Conservation (phyloP, 2,329 filamentous ascomycete genomes). For the Trichoderma atrobrunneum region DNA sequence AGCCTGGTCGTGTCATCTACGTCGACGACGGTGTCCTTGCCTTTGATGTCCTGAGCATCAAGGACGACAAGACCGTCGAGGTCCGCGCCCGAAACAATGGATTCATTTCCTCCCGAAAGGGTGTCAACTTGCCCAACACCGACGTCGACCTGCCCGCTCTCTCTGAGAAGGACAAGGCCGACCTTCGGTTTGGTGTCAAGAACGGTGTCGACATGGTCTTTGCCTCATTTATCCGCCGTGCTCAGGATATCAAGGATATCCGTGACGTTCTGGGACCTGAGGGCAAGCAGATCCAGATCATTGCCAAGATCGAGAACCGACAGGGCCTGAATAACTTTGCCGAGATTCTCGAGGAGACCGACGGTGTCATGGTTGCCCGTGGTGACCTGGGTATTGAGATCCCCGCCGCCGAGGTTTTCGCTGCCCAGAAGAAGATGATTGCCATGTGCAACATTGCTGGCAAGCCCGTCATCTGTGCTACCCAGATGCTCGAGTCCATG, state of each 20-base stretch:
- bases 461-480: constrained; percentile 98
- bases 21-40: constrained; percentile 98
- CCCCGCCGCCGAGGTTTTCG: constrained; percentile 95
- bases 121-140: constrained; percentile 97
- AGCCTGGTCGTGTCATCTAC: constrained; percentile 88
- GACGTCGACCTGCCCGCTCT: constrained; percentile 97
- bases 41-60: constrained; percentile 85
- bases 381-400: constrained; percentile 97
- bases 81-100: constrained; percentile 93
- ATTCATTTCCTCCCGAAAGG: constrained; percentile 98
- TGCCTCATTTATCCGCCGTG: constrained; percentile 94
- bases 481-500: constrained; percentile 99
- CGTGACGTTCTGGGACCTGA: constrained; percentile 86
- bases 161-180: constrained; percentile 95
- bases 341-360: constrained; percentile 92
- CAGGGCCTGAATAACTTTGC: constrained; percentile 99
- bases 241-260: constrained; percentile 89
- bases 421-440: constrained; percentile 99
- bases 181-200: constrained; percentile 94
- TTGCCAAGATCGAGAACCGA: constrained; percentile 99
- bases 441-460: constrained; percentile 99
- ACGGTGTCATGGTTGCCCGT: constrained; percentile 99
- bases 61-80: constrained; percentile 85
- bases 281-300: constrained; percentile 97
- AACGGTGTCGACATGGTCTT: constrained; percentile 99